Percentiles rank a stretch among this genome's conserved stretches.
phyloP scores from a whole-genome alignment of 2,329 filamentous ascomycete genomes.

The Delphinella strobiligena region DNA sequence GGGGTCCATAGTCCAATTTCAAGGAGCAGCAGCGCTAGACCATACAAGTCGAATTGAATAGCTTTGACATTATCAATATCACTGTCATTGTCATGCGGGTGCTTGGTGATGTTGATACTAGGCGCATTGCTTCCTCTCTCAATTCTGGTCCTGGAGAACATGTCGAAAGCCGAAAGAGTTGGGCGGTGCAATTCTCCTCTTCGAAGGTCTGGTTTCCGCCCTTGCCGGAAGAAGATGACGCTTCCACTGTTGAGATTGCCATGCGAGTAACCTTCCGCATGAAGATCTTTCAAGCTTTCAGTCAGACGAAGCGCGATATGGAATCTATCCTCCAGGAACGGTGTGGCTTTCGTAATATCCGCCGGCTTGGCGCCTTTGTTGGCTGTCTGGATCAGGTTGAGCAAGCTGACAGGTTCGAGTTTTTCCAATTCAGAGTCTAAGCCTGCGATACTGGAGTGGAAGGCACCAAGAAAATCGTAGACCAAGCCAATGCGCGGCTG shows the following conservation, averaged over 20 bases:
- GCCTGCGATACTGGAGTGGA: slow-evolving; percentile 27
- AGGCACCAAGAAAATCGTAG: slow-evolving; percentile 55
- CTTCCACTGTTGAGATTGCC: slow-evolving; percentile 57
- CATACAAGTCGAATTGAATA: slow-evolving; percentile 51
- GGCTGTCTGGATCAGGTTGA: slow-evolving; percentile 35
- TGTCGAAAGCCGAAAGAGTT: slow-evolving; percentile 60
- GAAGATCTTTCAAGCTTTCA: slow-evolving; percentile 62
- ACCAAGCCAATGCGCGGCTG: slow-evolving; percentile 59
- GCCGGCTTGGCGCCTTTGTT: slow-evolving; percentile 30
- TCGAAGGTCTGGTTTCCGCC: slow-evolving; percentile 30
- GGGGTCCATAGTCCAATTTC: slow-evolving; percentile 67
- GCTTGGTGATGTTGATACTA: slow-evolving; percentile 12
- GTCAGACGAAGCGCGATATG: slow-evolving; percentile 60
- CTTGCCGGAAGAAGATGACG: slow-evolving; percentile 50
- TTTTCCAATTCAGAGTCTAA: too few relatives aligned
- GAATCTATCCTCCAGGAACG: slow-evolving; percentile 64
- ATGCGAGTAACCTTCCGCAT: slow-evolving; percentile 56
- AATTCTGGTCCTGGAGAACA: slow-evolving; percentile 41
- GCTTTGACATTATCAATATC: slow-evolving; percentile 39
- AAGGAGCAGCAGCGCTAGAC: slow-evolving; percentile 58
- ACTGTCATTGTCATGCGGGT: slow-evolving; percentile 19
- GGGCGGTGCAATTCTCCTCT: slow-evolving; percentile 50
- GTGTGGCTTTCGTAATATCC: slow-evolving; percentile 34
- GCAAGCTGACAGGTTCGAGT: slow-evolving; percentile 31
- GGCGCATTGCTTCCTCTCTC: slow-evolving; percentile 24